Base-by-base conservation (phyloP, 768 basidiomycete genomes). In the Leucosporidium yakuticum region DNA sequence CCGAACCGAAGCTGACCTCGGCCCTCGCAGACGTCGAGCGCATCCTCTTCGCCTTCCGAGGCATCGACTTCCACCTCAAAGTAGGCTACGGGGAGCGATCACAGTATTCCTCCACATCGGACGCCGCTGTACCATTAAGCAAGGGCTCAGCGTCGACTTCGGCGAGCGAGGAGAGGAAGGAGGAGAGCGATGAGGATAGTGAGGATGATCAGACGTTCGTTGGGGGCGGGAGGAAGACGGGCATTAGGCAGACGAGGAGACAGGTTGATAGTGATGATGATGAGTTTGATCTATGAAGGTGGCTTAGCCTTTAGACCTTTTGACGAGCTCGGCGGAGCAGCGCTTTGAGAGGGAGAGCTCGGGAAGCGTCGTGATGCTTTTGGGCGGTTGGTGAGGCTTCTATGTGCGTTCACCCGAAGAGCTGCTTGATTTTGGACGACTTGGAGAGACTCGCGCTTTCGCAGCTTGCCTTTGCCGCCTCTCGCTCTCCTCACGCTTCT, bases 1-100 rank as follows among this genome's bases (percentile, higher is more conserved):
- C 15, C n/a, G 1, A 34, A 31, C 61, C n/a, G 14, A n/a, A 14
- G 20, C 25, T 36, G 15, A 17, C 44, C 44, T 55, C 27, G 32
- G n/a, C 21, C 20, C 12, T 6, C 6, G 15, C 60, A 73, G 71
- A 69, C 25, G 68, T 69, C 66, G 71, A 73, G 39, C 59, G 68
- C n/a, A 55, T 73, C 54, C 51, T 73, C 53, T 69, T 73, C 50
- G 68, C 71, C 29, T 73, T 69, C 66, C 65, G 68, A 25, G 68
- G 65, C 4, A 62, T 73, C 68, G 71, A 73, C 54, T 67, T 69
- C n/a, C 54, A 67, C 56, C 67, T 65, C 68, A 73, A 69, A 27
- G 63, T 69, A 53, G 51, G 51, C 51, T 27, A 53, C 23, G 27
- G 23, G 17, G 51, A 53, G n/a, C 51, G 51, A n/a, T 27, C 27